Percentiles rank a stretch among this genome's conserved stretches.
These are phyloP conservation scores for Yamadazyma dendronema DNA, from an alignment of 1,139 yeast species.

Conservation along the genomic window DNA sequence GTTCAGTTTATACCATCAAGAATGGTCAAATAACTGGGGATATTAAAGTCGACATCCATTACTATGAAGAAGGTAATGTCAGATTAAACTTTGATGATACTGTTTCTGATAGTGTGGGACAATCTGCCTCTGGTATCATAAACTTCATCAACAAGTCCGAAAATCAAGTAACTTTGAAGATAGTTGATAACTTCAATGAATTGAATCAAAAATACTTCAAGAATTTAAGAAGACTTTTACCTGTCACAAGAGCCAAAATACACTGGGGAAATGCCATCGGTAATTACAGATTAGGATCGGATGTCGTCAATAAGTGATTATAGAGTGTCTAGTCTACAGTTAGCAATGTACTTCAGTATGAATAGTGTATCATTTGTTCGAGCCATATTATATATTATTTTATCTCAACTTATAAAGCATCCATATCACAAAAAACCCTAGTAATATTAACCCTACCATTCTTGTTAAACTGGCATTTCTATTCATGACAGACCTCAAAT, in stretches of 20 bases:
- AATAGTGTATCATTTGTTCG: no score
- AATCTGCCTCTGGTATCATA: conserved; percentile 36
- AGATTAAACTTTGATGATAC: conserved; percentile 59
- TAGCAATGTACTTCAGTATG: no score
- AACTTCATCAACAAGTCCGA: conserved; percentile 60
- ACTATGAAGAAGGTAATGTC: conserved; percentile 95
- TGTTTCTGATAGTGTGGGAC: conserved; percentile 21
- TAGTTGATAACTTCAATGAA: conserved; percentile 64
- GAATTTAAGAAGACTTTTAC: conserved; percentile 82
- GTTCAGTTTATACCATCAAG: conserved; percentile 56
- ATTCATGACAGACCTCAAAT: conserved; percentile 53
- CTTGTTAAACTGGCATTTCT: conserved; percentile 44
- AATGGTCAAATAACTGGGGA: conserved; percentile 47
- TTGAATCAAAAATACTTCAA: conserved; percentile 83
- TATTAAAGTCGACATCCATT: conserved; percentile 75
- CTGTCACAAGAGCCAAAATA: conserved; percentile 86
- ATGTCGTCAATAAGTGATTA: conserved; percentile 50
- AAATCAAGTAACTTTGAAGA: conserved; percentile 53
- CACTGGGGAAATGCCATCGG: conserved; percentile 96
- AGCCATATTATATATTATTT: conserved; percentile 5
- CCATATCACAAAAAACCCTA: conserved; percentile 65
- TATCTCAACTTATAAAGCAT: conserved; percentile 51
- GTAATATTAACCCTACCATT: conserved; percentile 48
- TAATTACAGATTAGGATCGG: conserved; percentile 83
- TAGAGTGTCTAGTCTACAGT: no score